Evolutionary conservation across 2,329 filamentous ascomycete genomes (phyloP), one percentile per base, ranked within the genome.

Genomic region (Aspergillus awamori): DNA sequence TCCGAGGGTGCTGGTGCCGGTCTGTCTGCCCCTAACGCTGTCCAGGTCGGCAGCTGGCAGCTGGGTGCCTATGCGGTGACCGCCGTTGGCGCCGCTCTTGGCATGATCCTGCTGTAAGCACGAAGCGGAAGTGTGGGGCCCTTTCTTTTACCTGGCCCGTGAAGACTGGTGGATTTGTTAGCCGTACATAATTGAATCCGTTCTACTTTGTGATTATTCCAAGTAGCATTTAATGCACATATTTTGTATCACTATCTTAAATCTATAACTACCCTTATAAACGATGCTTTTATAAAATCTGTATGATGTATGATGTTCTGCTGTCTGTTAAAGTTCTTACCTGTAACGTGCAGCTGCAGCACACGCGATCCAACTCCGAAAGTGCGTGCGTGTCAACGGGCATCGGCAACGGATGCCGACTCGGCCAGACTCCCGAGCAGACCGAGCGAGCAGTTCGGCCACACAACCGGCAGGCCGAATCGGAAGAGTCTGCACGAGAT

Each of bases 31-130:
- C 73, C 77, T 36, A 72, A 74, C 57, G 68, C 71, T 24, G 71
- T 81, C 30, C 70, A 74, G 61, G 68, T 81, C 60, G 79, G 78
- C 45, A 60, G 69, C 48, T 67, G 78, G 70, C 76, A 80, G 61
- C 63, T 81, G 52, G 79, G 74, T 57, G 76, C 74, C 13, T 82
- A 82, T 68, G 57, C 80, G n/a, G 65, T 79, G 49, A 73, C 74
- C 56, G 80, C 80, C 43, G 59, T 79, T 47, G 66, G 79, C 45
- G 77, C 79, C 58, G 81, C 80, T 63, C 72, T 72, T 55, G 78
- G 77, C 60, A 82, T 82, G 79, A 74, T 82, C 64, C 65, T 81
- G 67, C 71, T 83, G 72, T 83, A 81, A 71, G 55, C n/a, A 20
- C 5, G 39, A 38, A 30, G 28, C 28, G 28, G 28, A 30, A 4